phyloP scores from a whole-genome alignment of 129 eudicot species.

The Apium graveolens region DNA sequence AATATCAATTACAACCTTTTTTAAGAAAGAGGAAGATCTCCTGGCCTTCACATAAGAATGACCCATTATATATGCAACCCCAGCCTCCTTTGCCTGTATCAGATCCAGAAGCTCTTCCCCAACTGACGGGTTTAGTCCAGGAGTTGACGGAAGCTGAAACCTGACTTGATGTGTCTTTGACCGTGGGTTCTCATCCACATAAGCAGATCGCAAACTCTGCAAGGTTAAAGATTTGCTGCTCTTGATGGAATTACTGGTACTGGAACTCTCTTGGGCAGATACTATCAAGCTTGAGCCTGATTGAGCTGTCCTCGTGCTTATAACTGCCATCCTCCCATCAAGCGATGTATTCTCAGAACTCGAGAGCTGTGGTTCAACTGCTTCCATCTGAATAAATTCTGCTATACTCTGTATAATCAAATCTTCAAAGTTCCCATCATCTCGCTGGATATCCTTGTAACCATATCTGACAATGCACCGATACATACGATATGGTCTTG shows the following conservation, averaged over 20 bases:
- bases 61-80: constrained; percentile 94
- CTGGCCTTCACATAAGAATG: constrained; percentile 91
- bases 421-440: constrained; percentile 78
- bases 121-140: constrained; percentile 51
- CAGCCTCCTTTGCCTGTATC: constrained; percentile 88
- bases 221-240: constrained; percentile 76
- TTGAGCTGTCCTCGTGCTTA: constrained; percentile 50
- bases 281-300: constrained; percentile 48
- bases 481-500: constrained; percentile 92
- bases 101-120: constrained; percentile 71
- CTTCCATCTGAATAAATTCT: constrained; percentile 92
- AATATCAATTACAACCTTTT: constrained; percentile 67
- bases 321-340: constrained; percentile 95
- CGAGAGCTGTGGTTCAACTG: constrained; percentile 66
- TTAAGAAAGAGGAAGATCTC: constrained; percentile 64
- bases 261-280: constrained; percentile 38
- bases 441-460: constrained; percentile 82
- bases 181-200: constrained; percentile 73
- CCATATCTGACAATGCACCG: constrained; percentile 90
- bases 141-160: constrained; percentile 56
- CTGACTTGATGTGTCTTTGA: constrained; percentile 60
- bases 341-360: constrained; percentile 55
- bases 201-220: constrained; percentile 64
- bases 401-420: constrained; percentile 75
- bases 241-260: constrained; percentile 30